Evolutionary conservation across 1,284 basidiomycete genomes (phyloP).

Genomic region (Trametes sp.): DNA sequence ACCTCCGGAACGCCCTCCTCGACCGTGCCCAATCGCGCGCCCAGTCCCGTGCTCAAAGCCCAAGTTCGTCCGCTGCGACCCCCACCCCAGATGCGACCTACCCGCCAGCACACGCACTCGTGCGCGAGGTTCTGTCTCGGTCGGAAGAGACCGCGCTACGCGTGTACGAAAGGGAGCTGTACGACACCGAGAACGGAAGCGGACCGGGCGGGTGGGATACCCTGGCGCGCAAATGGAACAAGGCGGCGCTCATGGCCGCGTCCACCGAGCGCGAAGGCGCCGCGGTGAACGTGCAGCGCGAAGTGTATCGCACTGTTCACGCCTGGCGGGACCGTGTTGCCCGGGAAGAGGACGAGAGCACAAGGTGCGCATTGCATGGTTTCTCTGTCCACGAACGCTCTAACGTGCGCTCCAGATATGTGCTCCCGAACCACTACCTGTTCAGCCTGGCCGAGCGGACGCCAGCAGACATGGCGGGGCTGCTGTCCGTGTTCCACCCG

Average conservation of each 20-base stretch:
- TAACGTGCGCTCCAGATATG: constrained; percentile 56
- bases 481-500: constrained; percentile 63
- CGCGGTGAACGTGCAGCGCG: constrained; percentile 48
- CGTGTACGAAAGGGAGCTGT: constrained; percentile 70
- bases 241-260: constrained; percentile 54
- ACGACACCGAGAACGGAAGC: constrained; percentile 70
- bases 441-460: constrained; percentile 74
- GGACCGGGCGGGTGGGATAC: constrained; percentile 81
- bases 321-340: constrained; percentile 87
- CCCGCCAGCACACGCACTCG: constrained; percentile 43
- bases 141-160: constrained; percentile 80
- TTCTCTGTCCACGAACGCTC: no score
- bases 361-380: no score
- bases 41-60: constrained; percentile 42
- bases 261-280: constrained; percentile 18
- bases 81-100: constrained; percentile 33
- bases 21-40: constrained; percentile 59
- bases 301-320: constrained; percentile 80
- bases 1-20: constrained; percentile 87
- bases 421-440: constrained; percentile 76
- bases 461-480: constrained; percentile 64
- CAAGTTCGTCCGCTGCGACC: constrained; percentile 41
- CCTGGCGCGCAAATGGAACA: constrained; percentile 84
- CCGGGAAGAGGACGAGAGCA: constrained; percentile 89
- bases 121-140: constrained; percentile 67